A percentile compares a stretch with the other conserved stretches of the same genome.
Conservation (phyloP, 257 asterid genomes). For the Euphrasia confusa region DNA sequence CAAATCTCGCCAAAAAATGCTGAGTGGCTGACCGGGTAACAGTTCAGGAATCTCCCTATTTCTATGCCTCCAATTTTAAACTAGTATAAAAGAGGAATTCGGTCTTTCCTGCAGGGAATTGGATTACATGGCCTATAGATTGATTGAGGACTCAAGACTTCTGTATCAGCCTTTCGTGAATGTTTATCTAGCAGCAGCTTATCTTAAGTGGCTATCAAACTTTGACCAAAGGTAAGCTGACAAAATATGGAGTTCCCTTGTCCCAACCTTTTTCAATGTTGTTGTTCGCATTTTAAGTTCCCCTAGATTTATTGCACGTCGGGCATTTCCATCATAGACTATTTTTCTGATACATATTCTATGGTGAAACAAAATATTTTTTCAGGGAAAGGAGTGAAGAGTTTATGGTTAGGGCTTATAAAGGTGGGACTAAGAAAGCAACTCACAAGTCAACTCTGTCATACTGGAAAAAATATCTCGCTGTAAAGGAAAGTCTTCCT, state of each 20-base stretch:
- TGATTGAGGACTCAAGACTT: constrained; percentile 40
- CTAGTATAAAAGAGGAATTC: constrained; percentile 21
- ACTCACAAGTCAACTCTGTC: constrained; percentile 71
- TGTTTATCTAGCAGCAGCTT: constrained; percentile 88
- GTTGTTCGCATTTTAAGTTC: not conserved
- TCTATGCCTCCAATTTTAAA: constrained; percentile 6
- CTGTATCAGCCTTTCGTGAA: constrained; percentile 71
- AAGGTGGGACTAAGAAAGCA: constrained; percentile 82
- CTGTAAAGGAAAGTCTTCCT: constrained; percentile 86
- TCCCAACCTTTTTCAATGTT: not conserved
- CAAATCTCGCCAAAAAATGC: constrained; percentile 73
- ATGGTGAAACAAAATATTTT: not conserved
- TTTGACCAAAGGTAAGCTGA: constrained; percentile 58
- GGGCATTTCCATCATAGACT: no score
- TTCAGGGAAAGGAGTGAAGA: constrained; percentile 92
- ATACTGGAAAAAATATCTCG: constrained; percentile 78
- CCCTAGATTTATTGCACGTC: no score
- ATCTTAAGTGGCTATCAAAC: constrained; percentile 78
- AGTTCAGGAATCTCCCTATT: constrained; percentile 9
- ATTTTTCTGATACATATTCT: no score
- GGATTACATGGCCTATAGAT: constrained; percentile 53
- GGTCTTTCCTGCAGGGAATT: constrained; percentile 56
- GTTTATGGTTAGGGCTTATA: constrained; percentile 88
- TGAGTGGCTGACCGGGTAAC: constrained; percentile 70
- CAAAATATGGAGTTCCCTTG: constrained; percentile 15